phyloP scores from a whole-genome alignment of 805 yeast species.

The Teunomyces tritomae region DNA sequence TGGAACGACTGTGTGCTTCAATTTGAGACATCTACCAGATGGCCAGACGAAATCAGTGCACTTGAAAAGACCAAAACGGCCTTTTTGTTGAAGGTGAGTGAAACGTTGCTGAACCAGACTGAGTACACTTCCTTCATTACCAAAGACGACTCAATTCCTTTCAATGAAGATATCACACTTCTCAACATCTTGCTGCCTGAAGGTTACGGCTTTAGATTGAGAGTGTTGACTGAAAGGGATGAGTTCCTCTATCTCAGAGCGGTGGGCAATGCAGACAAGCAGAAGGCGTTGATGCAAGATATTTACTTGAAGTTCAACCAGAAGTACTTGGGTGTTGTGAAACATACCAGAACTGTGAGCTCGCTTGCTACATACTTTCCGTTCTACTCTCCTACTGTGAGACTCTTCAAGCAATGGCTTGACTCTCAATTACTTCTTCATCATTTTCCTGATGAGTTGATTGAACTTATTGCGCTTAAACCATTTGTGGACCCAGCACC shows the following conservation, averaged over 20 bases:
- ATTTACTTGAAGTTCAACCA: slow-evolving; percentile 64
- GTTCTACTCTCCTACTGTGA: slow-evolving; percentile 72
- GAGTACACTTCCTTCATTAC: slow-evolving; percentile 59
- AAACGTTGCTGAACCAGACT: slow-evolving; percentile 44
- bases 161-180: slow-evolving; percentile 54
- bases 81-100: slow-evolving; percentile 66
- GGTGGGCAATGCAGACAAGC: slow-evolving; percentile 61
- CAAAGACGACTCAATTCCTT: slow-evolving; percentile 65
- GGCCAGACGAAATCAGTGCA: slow-evolving; percentile 92
- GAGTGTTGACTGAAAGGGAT: slow-evolving; percentile 82
- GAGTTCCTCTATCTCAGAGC: slow-evolving; percentile 71
- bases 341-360: slow-evolving; percentile 79
- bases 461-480: slow-evolving; percentile 78
- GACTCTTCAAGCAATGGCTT: slow-evolving; percentile 88
- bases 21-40: slow-evolving; percentile 83
- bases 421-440: slow-evolving; percentile 72
- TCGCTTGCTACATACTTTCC: slow-evolving; percentile 70
- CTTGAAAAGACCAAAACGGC: slow-evolving; percentile 90
- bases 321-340: slow-evolving; percentile 61
- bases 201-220: slow-evolving; percentile 80
- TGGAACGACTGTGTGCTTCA: slow-evolving; percentile 80
- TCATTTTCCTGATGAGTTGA: slow-evolving; percentile 73
- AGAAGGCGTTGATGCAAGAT: slow-evolving; percentile 57
- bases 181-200: slow-evolving; percentile 77
- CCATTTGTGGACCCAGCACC: slow-evolving; percentile 88